Conservation (phyloP, 306 rosid species). For the Canavalia gladiata region DNA sequence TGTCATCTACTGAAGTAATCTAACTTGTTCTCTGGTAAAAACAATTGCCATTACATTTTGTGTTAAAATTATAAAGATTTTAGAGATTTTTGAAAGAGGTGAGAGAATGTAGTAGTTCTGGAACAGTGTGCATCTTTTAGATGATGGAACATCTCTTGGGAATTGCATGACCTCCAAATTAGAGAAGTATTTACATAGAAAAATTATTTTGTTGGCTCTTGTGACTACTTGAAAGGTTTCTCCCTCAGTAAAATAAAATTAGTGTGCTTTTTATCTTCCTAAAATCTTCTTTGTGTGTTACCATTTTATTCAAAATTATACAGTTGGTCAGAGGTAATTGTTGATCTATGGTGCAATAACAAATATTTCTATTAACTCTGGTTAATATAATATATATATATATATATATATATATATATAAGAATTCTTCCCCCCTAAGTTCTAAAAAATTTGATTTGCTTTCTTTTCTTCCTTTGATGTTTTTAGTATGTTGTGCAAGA, state of each 20-base stretch:
- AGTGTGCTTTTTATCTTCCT: not conserved
- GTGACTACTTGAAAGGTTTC: not conserved
- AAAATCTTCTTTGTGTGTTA: not conserved
- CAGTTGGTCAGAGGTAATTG: not conserved
- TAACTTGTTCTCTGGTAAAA: not conserved
- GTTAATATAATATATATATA: too few relatives aligned
- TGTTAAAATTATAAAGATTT: not conserved
- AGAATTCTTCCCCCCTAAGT: not conserved
- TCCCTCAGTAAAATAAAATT: not conserved
- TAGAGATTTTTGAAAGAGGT: not conserved
- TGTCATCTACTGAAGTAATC: not conserved
- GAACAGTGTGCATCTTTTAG: not conserved
- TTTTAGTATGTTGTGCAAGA: not conserved
- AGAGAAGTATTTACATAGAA: not conserved
- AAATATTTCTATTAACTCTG: not conserved
- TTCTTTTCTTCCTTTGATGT: constrained; percentile 2
- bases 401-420: not conserved
- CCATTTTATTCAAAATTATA: not conserved
- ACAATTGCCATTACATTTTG: not conserved
- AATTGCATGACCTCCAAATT: not conserved
- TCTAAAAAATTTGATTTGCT: not conserved
- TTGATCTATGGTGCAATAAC: constrained; percentile 31
- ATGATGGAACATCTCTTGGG: not conserved
- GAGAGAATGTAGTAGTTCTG: not conserved
- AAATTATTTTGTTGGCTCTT: not conserved